A percentile compares a stretch with the other conserved stretches of the same genome.
These are phyloP conservation scores for Cairneyella variabilis DNA, from an alignment of 495 filamentous ascomycete genomes.

Conservation along the genomic window DNA sequence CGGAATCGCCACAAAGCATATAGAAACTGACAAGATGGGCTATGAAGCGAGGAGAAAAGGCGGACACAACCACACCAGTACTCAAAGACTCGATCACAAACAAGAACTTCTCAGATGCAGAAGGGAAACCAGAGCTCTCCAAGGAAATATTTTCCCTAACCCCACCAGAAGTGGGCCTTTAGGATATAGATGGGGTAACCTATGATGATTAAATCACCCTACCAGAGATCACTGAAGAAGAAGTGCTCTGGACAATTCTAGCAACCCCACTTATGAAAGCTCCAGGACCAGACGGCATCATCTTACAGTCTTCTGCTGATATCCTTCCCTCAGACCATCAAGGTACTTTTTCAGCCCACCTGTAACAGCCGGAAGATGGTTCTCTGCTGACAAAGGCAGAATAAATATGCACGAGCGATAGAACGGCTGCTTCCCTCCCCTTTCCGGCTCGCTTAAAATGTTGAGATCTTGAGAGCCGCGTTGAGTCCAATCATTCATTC, in stretches of 20 bases:
- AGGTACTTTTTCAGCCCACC: no score
- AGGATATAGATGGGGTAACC: neutral
- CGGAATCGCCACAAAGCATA: neutral
- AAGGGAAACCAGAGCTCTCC: neutral
- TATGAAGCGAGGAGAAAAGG: neutral
- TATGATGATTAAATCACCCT: neutral
- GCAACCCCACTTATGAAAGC: neutral
- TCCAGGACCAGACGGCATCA: neutral
- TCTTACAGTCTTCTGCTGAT: no score
- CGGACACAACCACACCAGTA: neutral
- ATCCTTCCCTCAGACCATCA: no score
- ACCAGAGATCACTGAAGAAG: neutral
- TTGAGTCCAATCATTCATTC: no score
- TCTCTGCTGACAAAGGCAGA: no score
- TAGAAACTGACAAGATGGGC: neutral
- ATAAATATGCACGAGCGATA: no score
- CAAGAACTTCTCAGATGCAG: neutral
- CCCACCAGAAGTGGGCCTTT: neutral
- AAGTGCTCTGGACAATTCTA: neutral
- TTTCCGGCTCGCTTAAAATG: no score
- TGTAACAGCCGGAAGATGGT: no score
- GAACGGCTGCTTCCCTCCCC: no score
- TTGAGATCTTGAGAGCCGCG: no score
- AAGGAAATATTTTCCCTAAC: neutral
- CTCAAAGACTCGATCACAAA: neutral